Evolutionary conservation across 345 rosid species (phyloP).

Genomic region (Gossypium arboreum): DNA sequence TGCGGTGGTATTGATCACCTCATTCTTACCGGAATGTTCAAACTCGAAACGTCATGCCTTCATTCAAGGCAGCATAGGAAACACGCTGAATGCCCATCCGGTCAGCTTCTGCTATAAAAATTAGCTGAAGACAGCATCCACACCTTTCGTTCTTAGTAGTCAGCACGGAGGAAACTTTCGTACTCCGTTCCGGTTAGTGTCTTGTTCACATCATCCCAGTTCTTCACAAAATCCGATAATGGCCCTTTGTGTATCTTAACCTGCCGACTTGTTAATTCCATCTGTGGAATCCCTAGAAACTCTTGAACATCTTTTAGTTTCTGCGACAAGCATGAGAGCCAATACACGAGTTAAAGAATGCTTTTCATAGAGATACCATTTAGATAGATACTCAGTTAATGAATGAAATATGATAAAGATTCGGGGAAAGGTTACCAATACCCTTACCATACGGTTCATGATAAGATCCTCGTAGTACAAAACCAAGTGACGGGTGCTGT

Average conservation of each 20-base stretch:
- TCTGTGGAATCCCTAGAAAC: slow-evolving; percentile 63
- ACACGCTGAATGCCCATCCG: neutral
- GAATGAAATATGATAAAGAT: neutral
- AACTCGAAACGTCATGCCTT: neutral
- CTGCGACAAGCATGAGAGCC: slow-evolving; percentile 34
- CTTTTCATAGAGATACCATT: neutral
- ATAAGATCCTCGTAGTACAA: slow-evolving; percentile 84
- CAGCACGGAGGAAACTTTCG: slow-evolving; percentile 51
- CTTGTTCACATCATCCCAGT: slow-evolving; percentile 78
- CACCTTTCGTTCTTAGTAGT: slow-evolving; percentile 41
- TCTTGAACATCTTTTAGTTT: slow-evolving; percentile 68
- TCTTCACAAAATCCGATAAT: slow-evolving; percentile 58
- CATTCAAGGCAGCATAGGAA: neutral
- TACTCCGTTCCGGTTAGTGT: slow-evolving; percentile 65
- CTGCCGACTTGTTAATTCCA: slow-evolving; percentile 68
- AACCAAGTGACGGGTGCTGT: slow-evolving; percentile 65
- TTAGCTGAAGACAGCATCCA: slow-evolving; percentile 29
- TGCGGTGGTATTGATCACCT: neutral
- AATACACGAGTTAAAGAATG: neutral
- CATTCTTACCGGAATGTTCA: neutral
- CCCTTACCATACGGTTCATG: slow-evolving; percentile 47
- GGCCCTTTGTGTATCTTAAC: slow-evolving; percentile 89
- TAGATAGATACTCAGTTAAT: neutral
- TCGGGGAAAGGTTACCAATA: too few species aligned
- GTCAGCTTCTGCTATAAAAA: slow-evolving; percentile 19